These are phyloP conservation scores for Cercophora samala DNA, from an alignment of 495 filamentous ascomycete species.

Conservation along the genomic window DNA sequence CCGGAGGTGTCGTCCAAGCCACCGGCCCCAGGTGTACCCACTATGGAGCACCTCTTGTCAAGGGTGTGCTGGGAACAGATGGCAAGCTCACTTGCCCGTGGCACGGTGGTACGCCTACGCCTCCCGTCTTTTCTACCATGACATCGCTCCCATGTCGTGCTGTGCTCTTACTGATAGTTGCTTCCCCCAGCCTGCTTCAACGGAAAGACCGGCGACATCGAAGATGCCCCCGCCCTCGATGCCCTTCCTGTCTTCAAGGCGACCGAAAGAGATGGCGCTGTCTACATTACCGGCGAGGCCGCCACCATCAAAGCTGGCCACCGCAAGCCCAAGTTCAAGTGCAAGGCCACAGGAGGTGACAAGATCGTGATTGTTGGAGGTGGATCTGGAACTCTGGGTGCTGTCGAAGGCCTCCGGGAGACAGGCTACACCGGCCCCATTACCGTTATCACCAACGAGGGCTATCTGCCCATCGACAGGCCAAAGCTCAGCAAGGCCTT, in stretches of 20 bases:
- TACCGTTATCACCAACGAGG: conserved; percentile 80
- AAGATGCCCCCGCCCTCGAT: conserved; percentile 88
- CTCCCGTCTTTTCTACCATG: conserved; percentile 13
- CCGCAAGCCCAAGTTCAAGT: conserved; percentile 69
- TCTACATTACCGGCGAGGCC: conserved; percentile 83
- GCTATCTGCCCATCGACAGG: conserved; percentile 82
- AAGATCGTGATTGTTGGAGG: conserved; percentile 86
- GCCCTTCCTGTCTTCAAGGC: conserved; percentile 76
- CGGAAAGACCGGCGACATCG: conserved; percentile 82
- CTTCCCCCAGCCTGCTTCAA: conserved; percentile 76
- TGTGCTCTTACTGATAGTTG: conserved; percentile 12
- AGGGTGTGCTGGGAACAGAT: conserved; percentile 75
- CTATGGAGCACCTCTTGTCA: conserved; percentile 81
- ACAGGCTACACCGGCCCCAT: conserved; percentile 77
- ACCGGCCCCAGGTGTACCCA: conserved; percentile 88
- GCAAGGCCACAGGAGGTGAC: conserved; percentile 53
- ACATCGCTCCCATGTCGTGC: neutral
- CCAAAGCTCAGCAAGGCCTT: conserved; percentile 95
- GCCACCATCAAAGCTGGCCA: conserved; percentile 71
- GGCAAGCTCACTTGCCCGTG: conserved; percentile 89
- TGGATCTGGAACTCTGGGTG: conserved; percentile 77
- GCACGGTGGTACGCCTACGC: conserved; percentile 85
- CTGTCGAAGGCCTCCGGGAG: conserved; percentile 75
- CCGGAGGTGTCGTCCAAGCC: conserved; percentile 70
- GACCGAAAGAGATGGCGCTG: conserved; percentile 69